Percentiles rank a stretch among this genome's conserved stretches.
Conservation (phyloP, 495 filamentous ascomycete species). For the Podospora bellae-mahoneyi region DNA sequence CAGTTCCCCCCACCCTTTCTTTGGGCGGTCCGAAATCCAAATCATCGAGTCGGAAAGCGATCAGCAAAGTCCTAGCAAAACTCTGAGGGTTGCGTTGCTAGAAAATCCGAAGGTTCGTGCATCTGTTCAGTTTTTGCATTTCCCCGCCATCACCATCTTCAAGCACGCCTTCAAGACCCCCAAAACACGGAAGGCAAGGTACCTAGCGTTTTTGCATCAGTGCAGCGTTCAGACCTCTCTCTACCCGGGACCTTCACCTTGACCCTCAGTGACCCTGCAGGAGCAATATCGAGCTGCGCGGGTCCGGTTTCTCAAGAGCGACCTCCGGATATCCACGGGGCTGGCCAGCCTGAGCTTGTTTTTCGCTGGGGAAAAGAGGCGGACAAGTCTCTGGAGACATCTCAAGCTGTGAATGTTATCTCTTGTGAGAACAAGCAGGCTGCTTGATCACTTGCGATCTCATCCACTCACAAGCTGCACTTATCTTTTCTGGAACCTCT, state of each 20-base stretch:
- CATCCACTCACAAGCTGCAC: background rate
- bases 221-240: background rate
- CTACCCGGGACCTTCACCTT: conserved; percentile 16
- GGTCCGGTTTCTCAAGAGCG: background rate
- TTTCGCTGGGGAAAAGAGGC: background rate
- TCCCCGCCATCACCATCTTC: background rate
- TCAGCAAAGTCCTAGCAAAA: background rate
- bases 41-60: background rate
- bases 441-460: background rate
- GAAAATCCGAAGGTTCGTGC: conserved; percentile 18
- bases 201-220: background rate
- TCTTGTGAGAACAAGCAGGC: background rate
- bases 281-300: conserved; percentile 23
- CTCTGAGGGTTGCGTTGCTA: background rate
- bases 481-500: conserved; percentile 11
- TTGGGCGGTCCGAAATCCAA: background rate
- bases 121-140: background rate
- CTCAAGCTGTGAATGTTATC: background rate
- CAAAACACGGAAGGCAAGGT: background rate
- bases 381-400: background rate
- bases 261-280: conserved; percentile 17
- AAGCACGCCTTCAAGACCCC: background rate
- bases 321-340: background rate
- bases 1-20: background rate
- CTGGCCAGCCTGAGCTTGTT: background rate